Evolutionary conservation across 2,329 filamentous ascomycete genomes (phyloP), one percentile per base, ranked within the genome.

Genomic region (Xylariaceae sp.): DNA sequence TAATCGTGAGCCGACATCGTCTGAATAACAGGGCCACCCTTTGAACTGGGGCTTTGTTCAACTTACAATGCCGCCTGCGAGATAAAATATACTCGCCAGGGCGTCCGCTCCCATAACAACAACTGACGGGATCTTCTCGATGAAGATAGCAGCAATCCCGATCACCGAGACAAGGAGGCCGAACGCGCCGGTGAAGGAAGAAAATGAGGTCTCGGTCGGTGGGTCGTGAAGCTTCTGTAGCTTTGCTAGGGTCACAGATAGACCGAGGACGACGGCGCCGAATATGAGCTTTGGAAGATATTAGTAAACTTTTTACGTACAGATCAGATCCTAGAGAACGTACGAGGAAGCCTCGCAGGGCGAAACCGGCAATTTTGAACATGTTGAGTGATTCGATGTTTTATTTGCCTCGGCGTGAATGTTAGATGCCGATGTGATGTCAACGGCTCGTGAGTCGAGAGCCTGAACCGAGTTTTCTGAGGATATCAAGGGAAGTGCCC

Each of bases 41-140:
- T 29, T n/a, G 30, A n/a, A 17, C 8, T 9, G 4, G 24, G 17
- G n/a, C 9, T 9, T 3, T 18, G 13, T 19, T 22, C n/a, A 16
- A 52, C 57, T 49, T 49, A 59, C 59, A 28, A 64, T 63, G 36
- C 51, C 61, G 15, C 53, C 61, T 3, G 61, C 60, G 24, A 63
- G 53, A 32, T 58, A 63, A 36, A 64, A 54, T 8, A 61, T 40
- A 2, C 55, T 52, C 3, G 59, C 56, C 8, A 64, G 42, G 2
- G 45, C 54, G 37, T 63, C 61, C 7, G 45, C 47, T 8, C 35
- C 53, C 39, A 59, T 47, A 16, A 56, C 39, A n/a, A 51, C 50
- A 0, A 60, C 19, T 2, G 37, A 34, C 1, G 61, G 59, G 7
- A 64, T 53, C 38, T 52, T 55, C 19, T 62, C 53, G 44, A 62